A percentile compares a stretch with the other conserved stretches of the same genome.
phyloP scores from a whole-genome alignment of 257 asterid species.

The Vinca minor region DNA sequence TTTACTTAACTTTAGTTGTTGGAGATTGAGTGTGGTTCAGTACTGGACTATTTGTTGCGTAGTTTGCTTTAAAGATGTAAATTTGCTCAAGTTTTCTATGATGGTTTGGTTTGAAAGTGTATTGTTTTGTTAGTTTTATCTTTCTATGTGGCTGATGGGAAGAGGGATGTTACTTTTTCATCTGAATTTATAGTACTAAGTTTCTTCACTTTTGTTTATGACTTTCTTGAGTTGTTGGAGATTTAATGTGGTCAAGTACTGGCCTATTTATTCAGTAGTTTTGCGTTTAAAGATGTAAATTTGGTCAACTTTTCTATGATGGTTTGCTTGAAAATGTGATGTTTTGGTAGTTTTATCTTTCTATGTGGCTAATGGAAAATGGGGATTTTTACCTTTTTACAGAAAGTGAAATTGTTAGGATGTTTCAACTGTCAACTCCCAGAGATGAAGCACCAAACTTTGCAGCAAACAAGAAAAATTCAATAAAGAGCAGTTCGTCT shows the following conservation, averaged over 20 bases:
- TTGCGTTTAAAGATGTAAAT: background rate
- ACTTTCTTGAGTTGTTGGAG: background rate
- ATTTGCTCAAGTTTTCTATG: background rate
- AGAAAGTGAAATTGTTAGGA: constrained; percentile 79
- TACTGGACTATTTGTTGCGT: background rate
- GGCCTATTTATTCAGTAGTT: background rate
- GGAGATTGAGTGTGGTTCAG: background rate
- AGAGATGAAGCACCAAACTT: constrained; percentile 31
- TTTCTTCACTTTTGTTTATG: background rate
- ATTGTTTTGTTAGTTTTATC: background rate
- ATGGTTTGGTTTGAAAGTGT: background rate
- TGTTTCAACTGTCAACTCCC: constrained; percentile 58
- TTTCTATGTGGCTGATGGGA: background rate
- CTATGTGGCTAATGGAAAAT: background rate
- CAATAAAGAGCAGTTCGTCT: constrained; percentile 13
- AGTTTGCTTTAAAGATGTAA: background rate
- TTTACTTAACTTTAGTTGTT: background rate
- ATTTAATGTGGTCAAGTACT: background rate
- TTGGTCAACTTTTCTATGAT: background rate
- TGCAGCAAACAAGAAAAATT: constrained; percentile 21
- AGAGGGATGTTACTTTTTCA: constrained; percentile 8
- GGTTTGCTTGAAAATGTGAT: background rate
- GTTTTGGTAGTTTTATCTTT: background rate
- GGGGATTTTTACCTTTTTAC: constrained; percentile 17
- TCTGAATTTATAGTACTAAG: too few relatives aligned